Percentiles rank a stretch among this genome's conserved stretches.
Conservation (phyloP, 176 grass and related monocot genomes). For the Rhipidocladum racemiflorum region DNA sequence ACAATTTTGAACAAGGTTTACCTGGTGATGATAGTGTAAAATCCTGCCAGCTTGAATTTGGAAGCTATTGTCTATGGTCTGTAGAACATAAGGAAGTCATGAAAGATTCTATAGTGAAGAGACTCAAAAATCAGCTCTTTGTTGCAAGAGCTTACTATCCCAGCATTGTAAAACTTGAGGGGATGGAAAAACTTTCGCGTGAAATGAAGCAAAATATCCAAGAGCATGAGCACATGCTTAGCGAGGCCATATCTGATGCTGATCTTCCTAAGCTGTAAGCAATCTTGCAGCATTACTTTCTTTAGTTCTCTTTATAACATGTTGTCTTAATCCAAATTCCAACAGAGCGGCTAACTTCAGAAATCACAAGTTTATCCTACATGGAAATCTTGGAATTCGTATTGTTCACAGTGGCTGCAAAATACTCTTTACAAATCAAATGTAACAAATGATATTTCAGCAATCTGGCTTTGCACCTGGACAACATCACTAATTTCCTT, state of each 20-base stretch:
- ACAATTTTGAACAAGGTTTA: conserved; percentile 36
- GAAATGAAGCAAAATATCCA: conserved; percentile 79
- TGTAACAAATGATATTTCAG: neutral
- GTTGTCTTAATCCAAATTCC: neutral
- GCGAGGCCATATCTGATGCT: conserved; percentile 54
- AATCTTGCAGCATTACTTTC: conserved; percentile 5
- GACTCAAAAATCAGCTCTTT: conserved; percentile 81
- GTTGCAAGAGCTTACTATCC: conserved; percentile 77
- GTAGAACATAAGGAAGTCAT: conserved; percentile 54
- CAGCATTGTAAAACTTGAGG: conserved; percentile 64
- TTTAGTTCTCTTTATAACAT: neutral
- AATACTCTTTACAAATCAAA: neutral
- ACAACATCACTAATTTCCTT: neutral
- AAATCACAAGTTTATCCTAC: neutral
- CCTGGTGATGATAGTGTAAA: conserved; percentile 43
- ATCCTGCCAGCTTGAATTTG: conserved; percentile 60
- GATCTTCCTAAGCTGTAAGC: conserved; percentile 67
- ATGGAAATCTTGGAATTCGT: conserved; percentile 3
- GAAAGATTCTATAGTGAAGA: conserved; percentile 69
- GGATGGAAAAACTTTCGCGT: conserved; percentile 46
- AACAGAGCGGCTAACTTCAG: neutral
- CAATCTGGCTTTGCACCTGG: neutral
- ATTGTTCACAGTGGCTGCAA: neutral
- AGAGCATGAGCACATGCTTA: conserved; percentile 72
- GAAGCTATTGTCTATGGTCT: conserved; percentile 82